Conservation (phyloP, 2,329 filamentous ascomycete species). For the Fusarium praegraminearum region DNA sequence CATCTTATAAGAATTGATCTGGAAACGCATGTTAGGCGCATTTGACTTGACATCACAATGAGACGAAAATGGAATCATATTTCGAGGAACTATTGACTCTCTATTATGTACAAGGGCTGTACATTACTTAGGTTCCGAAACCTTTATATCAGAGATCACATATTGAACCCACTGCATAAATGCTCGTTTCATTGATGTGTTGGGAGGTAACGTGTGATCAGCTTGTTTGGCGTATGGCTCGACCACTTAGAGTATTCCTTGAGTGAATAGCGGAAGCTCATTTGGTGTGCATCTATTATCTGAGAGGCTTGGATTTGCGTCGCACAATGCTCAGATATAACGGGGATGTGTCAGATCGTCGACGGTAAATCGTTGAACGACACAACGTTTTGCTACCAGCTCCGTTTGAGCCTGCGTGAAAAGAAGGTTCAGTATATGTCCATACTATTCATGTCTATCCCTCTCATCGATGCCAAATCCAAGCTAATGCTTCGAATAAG, state of each 20-base stretch:
- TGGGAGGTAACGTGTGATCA: neutral
- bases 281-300: neutral
- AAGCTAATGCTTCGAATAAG: neutral
- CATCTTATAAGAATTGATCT: neutral
- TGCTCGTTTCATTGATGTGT: neutral
- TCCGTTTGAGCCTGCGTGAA: neutral
- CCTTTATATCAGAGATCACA: neutral
- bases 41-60: conserved; percentile 18
- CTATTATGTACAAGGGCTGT: neutral
- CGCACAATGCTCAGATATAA: neutral
- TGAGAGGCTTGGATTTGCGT: neutral
- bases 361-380: neutral
- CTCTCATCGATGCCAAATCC: neutral
- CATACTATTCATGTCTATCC: neutral
- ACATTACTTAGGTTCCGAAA: neutral
- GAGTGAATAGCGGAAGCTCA: neutral
- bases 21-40: neutral
- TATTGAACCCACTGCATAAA: neutral
- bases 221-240: neutral
- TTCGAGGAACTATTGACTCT: conserved; percentile 18
- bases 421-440: neutral
- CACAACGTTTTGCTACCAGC: neutral
- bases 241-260: neutral
- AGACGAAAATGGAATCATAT: conserved; percentile 26
- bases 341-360: neutral